A percentile compares a stretch with the other conserved stretches of the same genome.
Conservation (phyloP, 108 stramenopile species). For the Nannochloropsis salina region DNA sequence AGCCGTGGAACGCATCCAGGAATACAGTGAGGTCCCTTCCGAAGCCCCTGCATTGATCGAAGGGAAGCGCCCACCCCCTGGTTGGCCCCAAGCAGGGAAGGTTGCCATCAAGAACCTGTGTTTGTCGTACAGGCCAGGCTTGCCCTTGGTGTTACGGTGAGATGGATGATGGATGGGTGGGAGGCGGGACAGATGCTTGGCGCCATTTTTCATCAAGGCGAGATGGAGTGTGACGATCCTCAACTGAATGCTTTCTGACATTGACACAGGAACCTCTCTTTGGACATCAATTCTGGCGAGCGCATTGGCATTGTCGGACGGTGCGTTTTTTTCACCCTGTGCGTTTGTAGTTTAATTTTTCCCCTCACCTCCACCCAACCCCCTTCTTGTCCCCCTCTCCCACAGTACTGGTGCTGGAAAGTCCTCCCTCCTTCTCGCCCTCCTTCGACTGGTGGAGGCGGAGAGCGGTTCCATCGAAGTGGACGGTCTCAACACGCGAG, state of each 20-base stretch:
- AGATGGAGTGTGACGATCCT: not conserved
- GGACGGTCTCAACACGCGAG: constrained; percentile 71
- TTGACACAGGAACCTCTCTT: not conserved
- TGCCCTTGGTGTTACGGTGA: constrained; percentile 13
- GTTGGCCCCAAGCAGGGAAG: constrained; percentile 31
- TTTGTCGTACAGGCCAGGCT: constrained; percentile 26
- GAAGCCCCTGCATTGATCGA: not conserved
- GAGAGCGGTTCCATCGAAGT: constrained; percentile 62
- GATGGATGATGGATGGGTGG: not conserved
- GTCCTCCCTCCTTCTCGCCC: constrained; percentile 56
- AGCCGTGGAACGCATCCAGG: constrained; percentile 38
- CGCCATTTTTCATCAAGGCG: no score
- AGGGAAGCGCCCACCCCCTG: not conserved
- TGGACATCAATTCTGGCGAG: constrained; percentile 27
- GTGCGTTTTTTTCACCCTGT: not conserved
- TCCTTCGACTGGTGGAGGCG: constrained; percentile 78
- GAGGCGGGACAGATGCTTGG: not conserved
- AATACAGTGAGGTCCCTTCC: constrained; percentile 15
- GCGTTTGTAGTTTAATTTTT: not conserved
- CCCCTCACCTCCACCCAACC: not conserved
- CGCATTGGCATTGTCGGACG: constrained; percentile 35
- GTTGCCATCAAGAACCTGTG: constrained; percentile 25
- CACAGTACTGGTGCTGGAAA: constrained; percentile 51
- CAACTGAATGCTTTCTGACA: not conserved
- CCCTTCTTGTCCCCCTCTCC: not conserved